phyloP scores from a whole-genome alignment of 2,329 filamentous ascomycete species.

The Fusarium sp. region DNA sequence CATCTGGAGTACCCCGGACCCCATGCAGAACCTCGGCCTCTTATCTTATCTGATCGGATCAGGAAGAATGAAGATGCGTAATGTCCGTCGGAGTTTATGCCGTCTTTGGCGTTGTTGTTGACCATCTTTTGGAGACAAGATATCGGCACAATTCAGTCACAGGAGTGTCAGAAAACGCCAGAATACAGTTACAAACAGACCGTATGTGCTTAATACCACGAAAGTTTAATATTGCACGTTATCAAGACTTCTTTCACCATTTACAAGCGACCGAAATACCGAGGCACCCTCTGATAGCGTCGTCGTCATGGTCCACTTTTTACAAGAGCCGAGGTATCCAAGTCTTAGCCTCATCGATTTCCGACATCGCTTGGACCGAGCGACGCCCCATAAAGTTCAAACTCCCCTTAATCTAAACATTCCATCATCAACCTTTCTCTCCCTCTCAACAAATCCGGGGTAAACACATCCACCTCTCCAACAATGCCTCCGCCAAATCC shows the following conservation, averaged over 20 bases:
- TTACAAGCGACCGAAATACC: neutral
- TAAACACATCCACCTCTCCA: neutral
- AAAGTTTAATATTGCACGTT: neutral
- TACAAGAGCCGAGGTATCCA: slow-evolving; percentile 20
- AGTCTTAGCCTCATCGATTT: slow-evolving; percentile 31
- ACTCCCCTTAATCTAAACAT: slow-evolving; percentile 4
- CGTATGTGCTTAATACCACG: accelerated
- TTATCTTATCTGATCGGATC: slow-evolving; percentile 19
- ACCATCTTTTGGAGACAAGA: neutral
- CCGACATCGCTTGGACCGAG: slow-evolving; percentile 30
- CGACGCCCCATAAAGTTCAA: slow-evolving; percentile 23
- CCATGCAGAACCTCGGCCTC: neutral
- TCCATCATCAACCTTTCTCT: neutral
- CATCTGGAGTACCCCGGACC: neutral
- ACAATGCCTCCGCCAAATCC: slow-evolving; percentile 47
- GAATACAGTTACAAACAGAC: neutral
- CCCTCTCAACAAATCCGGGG: neutral
- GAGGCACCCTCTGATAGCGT: neutral
- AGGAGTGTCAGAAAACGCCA: neutral
- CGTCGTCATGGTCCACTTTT: slow-evolving; percentile 26
- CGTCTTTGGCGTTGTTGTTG: neutral
- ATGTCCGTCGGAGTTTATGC: neutral
- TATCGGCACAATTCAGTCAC: neutral
- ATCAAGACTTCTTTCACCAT: neutral
- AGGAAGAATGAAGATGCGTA: neutral